Percentiles rank a stretch among this genome's conserved stretches.
phyloP scores from a whole-genome alignment of 192 early-diverging fungal genomes.

The Coemansia erecta region DNA sequence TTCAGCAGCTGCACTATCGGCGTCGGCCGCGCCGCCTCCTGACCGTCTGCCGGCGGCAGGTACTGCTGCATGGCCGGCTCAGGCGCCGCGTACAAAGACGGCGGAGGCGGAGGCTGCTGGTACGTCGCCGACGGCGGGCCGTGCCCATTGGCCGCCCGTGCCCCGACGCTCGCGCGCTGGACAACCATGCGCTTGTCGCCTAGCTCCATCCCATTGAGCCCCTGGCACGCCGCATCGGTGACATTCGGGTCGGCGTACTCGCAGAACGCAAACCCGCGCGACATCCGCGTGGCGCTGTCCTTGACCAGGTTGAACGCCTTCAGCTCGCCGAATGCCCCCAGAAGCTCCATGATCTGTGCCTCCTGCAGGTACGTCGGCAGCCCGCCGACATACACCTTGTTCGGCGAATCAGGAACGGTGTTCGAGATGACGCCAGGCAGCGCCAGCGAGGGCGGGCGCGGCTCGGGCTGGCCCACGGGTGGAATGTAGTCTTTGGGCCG shows the following conservation, averaged over 20 bases:
- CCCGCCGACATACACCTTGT: slow-evolving; percentile 95
- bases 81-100: no score
- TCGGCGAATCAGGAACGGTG: slow-evolving; percentile 83
- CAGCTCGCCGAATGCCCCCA: slow-evolving; percentile 92
- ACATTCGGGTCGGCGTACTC: slow-evolving; percentile 86
- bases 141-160: slow-evolving; percentile 23
- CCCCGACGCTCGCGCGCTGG: slow-evolving; percentile 87
- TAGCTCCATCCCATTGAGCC: slow-evolving; percentile 92
- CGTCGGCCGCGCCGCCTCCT: slow-evolving; percentile 59
- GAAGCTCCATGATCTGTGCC: slow-evolving; percentile 90
- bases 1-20: slow-evolving; percentile 86
- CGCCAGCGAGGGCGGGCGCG: slow-evolving; percentile 60
- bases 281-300: slow-evolving; percentile 68
- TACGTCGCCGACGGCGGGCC: slow-evolving; percentile 13
- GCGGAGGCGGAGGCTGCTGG: slow-evolving; percentile 43
- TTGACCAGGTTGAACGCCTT: slow-evolving; percentile 92
- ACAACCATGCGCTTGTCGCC: slow-evolving; percentile 92
- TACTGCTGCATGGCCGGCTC: no score
- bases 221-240: slow-evolving; percentile 92
- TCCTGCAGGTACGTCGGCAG: slow-evolving; percentile 85
- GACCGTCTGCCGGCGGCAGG: no score
- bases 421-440: slow-evolving; percentile 82
- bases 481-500: slow-evolving; percentile 91
- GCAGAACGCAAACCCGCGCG: slow-evolving; percentile 95
- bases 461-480: slow-evolving; percentile 56